Percentiles rank a stretch among this genome's conserved stretches.
These are phyloP conservation scores for Musa itinerans DNA, from an alignment of 176 grass and related monocot genomes.

Conservation along the genomic window DNA sequence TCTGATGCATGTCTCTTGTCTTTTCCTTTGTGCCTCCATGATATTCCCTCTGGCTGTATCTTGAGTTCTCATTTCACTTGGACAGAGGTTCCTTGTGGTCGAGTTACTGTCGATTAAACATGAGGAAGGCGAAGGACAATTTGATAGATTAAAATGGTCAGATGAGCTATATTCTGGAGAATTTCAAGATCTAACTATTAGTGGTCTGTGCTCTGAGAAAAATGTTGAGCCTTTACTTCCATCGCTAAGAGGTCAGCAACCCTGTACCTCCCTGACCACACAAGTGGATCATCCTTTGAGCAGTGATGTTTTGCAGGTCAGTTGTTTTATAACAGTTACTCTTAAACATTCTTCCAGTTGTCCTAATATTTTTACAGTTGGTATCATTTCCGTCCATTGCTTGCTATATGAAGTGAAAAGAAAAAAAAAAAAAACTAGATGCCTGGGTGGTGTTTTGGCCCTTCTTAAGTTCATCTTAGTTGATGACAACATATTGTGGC, in stretches of 20 bases:
- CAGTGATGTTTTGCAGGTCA: constrained; percentile 61
- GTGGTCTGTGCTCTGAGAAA: constrained; percentile 40
- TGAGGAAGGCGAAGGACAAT: constrained; percentile 29
- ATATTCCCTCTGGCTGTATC: background rate
- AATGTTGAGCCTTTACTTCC: constrained; percentile 18
- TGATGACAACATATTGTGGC: background rate
- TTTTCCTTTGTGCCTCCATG: background rate
- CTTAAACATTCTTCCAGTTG: background rate
- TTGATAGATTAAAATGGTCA: constrained; percentile 28
- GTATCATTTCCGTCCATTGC: background rate
- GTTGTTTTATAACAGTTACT: background rate
- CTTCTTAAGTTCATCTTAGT: background rate
- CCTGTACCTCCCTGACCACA: constrained; percentile 14
- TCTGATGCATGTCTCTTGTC: background rate
- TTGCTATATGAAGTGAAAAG: background rate
- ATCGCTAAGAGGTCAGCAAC: constrained; percentile 31
- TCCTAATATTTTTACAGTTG: background rate
- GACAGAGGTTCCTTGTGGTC: constrained; percentile 57
- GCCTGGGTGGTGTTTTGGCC: background rate
- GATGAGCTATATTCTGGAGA: constrained; percentile 70
- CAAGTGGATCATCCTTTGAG: constrained; percentile 18
- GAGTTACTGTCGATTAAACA: constrained; percentile 38
- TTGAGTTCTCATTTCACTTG: constrained; percentile 14
- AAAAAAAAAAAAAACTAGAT: too few relatives aligned
- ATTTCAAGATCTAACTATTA: constrained; percentile 38